Evolutionary conservation across 192 early-diverging fungal genomes (phyloP), one percentile per base, ranked within the genome.

Genomic region (Obelidium mucronatum): DNA sequence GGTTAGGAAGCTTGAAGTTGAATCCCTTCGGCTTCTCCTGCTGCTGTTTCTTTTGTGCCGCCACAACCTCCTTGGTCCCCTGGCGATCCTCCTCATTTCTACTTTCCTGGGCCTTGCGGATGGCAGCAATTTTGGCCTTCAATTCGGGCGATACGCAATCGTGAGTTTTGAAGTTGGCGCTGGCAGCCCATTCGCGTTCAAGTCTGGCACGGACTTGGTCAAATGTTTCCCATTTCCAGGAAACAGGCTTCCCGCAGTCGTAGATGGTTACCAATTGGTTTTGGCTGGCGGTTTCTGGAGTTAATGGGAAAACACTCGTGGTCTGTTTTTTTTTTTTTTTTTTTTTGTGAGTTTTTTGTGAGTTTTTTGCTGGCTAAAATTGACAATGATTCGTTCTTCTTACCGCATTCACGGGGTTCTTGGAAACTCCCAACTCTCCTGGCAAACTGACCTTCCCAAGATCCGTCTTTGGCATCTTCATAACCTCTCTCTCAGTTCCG

Each of bases 391-490:
- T 13, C 62, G 61, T 31, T 0, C 35, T 36, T n/a, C 72, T 58
- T 53, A 79, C 67, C 22, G 19, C 35, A 58, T 66, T 70, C 24
- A 35, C 33, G 5, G 75, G 68, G 52, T 88, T 82, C 2, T 78
- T 75, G 19, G 64, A 26, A 28, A 93, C 88, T 40, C 66, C 84
- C 33, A 92, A 79, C 61, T 83, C 78, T 13, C 95, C 95, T 1
- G 95, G 95, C 40, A 96, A 78, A 78, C 91, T 92, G 48, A 87
- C 83, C 76, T 96, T 96, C 30, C 76, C 80, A 0, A 86, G 65
- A 24, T 91, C 95, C 1, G 86, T 85, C 70, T 92, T 92, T 28
- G 95, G 95, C 52, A 88, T 90, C 79, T 96, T 96, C 95, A 96
- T 96, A 4, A 95, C 89, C 71, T 94, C 90, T 39, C 89, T 90